Evolutionary conservation across 345 rosid species (phyloP).

Genomic region (Melaleuca quinquenervia): DNA sequence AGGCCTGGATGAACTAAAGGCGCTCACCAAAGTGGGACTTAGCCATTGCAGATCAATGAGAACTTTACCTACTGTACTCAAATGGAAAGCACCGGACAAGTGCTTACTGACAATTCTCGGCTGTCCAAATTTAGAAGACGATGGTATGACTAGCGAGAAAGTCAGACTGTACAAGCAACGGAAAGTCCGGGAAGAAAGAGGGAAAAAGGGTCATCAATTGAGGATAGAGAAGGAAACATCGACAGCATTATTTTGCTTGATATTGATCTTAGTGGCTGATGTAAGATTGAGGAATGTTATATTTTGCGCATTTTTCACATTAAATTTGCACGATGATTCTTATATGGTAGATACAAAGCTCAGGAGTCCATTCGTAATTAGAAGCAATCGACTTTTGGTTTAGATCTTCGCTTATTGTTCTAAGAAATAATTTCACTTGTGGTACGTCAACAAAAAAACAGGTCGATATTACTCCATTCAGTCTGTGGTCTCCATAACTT

Average conservation of each 20-base stretch:
- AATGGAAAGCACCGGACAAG: background rate
- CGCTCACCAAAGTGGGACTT: background rate
- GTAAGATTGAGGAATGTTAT: background rate
- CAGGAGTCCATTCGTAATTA: background rate
- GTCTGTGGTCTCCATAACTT: background rate
- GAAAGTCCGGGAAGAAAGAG: background rate
- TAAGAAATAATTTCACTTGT: no score
- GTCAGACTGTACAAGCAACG: no score
- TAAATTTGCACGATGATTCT: background rate
- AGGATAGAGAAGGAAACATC: no score
- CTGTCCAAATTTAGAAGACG: background rate
- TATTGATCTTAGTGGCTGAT: no score
- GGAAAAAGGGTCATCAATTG: background rate
- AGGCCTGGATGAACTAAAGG: background rate
- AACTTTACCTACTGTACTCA: background rate
- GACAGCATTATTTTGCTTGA: no score
- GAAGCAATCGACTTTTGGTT: fast-evolving
- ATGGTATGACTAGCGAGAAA: background rate
- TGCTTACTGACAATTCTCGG: background rate
- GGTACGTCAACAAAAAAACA: no score
- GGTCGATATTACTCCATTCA: no score
- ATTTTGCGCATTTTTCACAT: fast-evolving
- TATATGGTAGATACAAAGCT: background rate
- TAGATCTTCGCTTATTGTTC: background rate
- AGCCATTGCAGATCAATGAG: background rate